Evolutionary conservation across 352 stramenopile species (phyloP), one percentile per base, ranked within the genome.

Genomic region (Globisporangium middletonii): DNA sequence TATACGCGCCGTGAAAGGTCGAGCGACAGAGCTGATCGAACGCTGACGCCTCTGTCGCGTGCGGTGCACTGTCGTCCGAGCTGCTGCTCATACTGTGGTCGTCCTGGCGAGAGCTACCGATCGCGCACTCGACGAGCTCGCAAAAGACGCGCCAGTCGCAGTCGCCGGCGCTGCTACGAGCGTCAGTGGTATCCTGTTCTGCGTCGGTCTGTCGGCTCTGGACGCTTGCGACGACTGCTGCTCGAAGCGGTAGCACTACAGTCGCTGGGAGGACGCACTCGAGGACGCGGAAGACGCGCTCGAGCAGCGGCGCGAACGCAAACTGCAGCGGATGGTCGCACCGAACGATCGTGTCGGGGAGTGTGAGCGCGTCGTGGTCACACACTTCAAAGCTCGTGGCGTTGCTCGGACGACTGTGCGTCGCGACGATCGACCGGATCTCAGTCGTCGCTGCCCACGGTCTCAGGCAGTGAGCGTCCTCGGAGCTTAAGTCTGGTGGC

Each of bases 311-410:
- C 15, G 42, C 47, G 13, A 66, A 47, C 30, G n/a, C 30, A 11
- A 79, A 45, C 4, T 59, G 66, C 12, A 86, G 44, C 6, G 75
- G 75, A 63, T 86, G 73, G 33, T 75, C 57, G n/a, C 59, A 83
- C 53, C 65, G 58, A 55, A 60, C 73, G 3, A 77, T 18, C 53
- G 58, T 57, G 53, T 54, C 62, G 47, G 28, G 65, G 23, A 62
- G 43, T 13, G 48, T 58, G 35, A 7, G 45, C 42, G 48, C 54
- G 69, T 55, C 42, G 46, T 65, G 59, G 6, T 53, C 59, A 18
- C 67, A 26, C 13, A 79, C 60, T 30, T 79, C 75, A 46, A 74
- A 83, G 13, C 64, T 58, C 7, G 47, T 49, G 5, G 51, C 33
- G 33, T 38, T 9, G 33, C 33, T 38, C 7, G 33, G 33, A 38